Conservation (phyloP, 768 basidiomycete genomes). For the Russula dissimulans region DNA sequence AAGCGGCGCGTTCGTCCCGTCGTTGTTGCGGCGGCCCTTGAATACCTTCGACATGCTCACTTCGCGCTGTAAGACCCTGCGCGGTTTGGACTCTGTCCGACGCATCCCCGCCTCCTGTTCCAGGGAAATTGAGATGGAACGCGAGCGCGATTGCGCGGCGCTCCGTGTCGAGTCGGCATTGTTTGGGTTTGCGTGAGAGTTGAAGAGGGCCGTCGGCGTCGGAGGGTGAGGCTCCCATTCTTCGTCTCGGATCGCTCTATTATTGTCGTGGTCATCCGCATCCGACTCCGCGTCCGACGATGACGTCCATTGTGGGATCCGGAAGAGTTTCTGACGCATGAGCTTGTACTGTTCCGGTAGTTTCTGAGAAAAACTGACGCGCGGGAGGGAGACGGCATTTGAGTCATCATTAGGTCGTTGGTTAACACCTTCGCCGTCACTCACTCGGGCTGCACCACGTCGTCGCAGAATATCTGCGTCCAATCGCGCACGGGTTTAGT, state of each 20-base stretch:
- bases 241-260: not conserved
- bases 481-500: slow-evolving; percentile 39
- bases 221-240: not conserved
- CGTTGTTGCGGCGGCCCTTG: slow-evolving; percentile 34
- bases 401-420: not conserved
- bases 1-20: slow-evolving; percentile 9
- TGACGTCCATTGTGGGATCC: slow-evolving; percentile 16
- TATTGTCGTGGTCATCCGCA: not conserved
- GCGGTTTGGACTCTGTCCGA: slow-evolving; percentile 28
- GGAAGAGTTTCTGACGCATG: slow-evolving; percentile 20
- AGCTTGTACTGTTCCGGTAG: slow-evolving; percentile 17
- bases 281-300: not conserved
- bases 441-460: slow-evolving; percentile 56
- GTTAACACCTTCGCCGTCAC: slow-evolving; percentile 20
- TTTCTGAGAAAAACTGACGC: not conserved
- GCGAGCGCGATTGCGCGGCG: slow-evolving; percentile 21
- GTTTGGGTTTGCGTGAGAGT: not conserved
- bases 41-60: slow-evolving; percentile 71
- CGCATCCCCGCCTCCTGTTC: slow-evolving; percentile 47
- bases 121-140: slow-evolving; percentile 53
- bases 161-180: not conserved
- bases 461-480: slow-evolving; percentile 64
- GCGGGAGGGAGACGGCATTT: not conserved
- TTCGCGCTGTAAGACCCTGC: slow-evolving; percentile 56
- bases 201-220: not conserved